Evolutionary conservation across 2,329 filamentous ascomycete genomes (phyloP).

Genomic region (Phialophora verrucosa): DNA sequence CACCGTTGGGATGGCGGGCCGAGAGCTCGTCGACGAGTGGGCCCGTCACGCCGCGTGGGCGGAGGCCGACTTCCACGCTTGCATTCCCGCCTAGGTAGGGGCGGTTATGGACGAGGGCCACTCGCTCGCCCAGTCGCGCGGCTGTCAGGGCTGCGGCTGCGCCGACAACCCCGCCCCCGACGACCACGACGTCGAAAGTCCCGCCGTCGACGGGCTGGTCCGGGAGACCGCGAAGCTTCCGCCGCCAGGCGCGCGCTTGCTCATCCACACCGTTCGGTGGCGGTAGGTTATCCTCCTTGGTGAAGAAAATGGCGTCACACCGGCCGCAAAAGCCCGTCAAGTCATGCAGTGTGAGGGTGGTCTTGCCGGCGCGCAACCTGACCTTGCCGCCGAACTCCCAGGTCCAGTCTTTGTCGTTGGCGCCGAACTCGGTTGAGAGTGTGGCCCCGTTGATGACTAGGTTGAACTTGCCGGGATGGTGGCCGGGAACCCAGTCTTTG

Average conservation of each 20-base stretch:
- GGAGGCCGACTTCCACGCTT: conserved; percentile 24
- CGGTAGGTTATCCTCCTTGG: conserved; percentile 1
- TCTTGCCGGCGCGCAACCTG: background rate
- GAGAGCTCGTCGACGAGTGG: conserved; percentile 22
- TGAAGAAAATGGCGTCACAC: conserved; percentile 23
- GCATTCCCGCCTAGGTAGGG: conserved; percentile 22
- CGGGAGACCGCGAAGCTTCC: conserved; percentile 13
- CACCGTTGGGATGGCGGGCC: conserved; percentile 17
- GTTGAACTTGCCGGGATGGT: conserved; percentile 21
- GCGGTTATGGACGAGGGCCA: conserved; percentile 21
- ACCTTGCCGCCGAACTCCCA: conserved; percentile 17
- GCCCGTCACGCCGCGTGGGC: conserved; percentile 17
- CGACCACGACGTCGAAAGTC: conserved; percentile 21
- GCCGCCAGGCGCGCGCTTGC: conserved; percentile 9
- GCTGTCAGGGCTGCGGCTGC: conserved; percentile 15
- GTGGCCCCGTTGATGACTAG: conserved; percentile 16
- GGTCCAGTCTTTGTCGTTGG: conserved; percentile 19
- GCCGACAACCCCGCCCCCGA: conserved; percentile 18
- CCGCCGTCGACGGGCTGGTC: conserved; percentile 6
- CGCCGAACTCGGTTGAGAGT: conserved; percentile 8
- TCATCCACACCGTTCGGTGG: background rate
- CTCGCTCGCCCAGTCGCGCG: conserved; percentile 18
- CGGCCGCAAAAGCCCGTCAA: conserved; percentile 22
- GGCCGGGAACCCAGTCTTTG: conserved; percentile 27
- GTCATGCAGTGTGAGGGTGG: conserved; percentile 15